Base-by-base conservation (phyloP, 2,329 filamentous ascomycete genomes). In the Cladosporium sp. region DNA sequence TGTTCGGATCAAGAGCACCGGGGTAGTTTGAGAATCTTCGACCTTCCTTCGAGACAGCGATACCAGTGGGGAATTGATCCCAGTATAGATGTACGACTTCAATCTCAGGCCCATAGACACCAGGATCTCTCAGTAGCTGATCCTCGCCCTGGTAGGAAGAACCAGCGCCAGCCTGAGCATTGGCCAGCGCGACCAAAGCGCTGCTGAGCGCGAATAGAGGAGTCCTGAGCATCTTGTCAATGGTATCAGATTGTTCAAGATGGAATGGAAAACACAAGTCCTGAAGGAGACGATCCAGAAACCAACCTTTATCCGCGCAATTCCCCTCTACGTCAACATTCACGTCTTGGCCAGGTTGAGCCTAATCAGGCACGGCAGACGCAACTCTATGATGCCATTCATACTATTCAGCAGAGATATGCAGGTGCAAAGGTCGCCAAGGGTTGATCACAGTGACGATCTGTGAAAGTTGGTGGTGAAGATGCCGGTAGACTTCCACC, bases 11-110 rank as follows among this genome's bases (percentile, higher is more conserved):
- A 1, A 86, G 76, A 7, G 80, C 82, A 23, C 71, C 71, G 5
- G 83, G 83, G 67, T 84, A 85, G 68, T 84, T 85, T 28, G 80
- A 82, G 71, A 86, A 85, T 67, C 79, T 81, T 56, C 83, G 79
- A 0, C 83, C 83, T 11, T 74, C 78, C 8, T 77, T 76, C 1
- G 84, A 85, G 10, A 85, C 82, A 3, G 84, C 81, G 62, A 85
- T 83, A 21, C 83, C 78, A 33, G 81, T 82, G 18, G 76, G 81
- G 78, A 80, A 85, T 70, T 84, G 78, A 69, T 83, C 81, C 62
- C 83, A 79, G 68, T 84, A 85, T 11, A 83, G 73, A 72, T 85
- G 83, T 0, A 81, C 78, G 31, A 83, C 67, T 66, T 85, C 83
- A 7, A 84, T 74, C 16, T 77, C 67, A 14, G 82, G 81, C 1